These are phyloP conservation scores for Triticum monococcum DNA, from an alignment of 176 grass and related monocot genomes.

Conservation along the genomic window DNA sequence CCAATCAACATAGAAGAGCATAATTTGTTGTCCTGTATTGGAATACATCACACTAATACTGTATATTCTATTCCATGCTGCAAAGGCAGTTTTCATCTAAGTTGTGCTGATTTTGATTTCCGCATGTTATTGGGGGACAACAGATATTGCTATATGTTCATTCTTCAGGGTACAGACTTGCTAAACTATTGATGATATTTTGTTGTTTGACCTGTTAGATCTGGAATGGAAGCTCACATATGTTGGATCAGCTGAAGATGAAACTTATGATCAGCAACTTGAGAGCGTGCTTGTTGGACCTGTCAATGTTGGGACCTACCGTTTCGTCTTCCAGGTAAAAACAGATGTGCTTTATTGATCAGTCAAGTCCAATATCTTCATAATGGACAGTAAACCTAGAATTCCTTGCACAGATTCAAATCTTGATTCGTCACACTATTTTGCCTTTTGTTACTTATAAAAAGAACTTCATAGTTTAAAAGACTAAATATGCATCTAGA, in stretches of 20 bases:
- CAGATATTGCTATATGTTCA: background rate
- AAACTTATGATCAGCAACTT: slow-evolving; percentile 92
- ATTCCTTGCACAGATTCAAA: background rate
- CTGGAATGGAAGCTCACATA: slow-evolving; percentile 98
- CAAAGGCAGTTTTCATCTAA: background rate
- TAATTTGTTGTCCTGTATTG: background rate
- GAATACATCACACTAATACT: background rate
- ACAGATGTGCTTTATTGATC: slow-evolving; percentile 5
- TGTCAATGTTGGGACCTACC: slow-evolving; percentile 96
- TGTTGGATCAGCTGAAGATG: slow-evolving; percentile 97
- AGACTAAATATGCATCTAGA: slow-evolving; percentile 7
- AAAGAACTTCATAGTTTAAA: background rate
- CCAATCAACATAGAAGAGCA: background rate
- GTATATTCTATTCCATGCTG: background rate
- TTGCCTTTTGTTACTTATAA: background rate
- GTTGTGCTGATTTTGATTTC: background rate
- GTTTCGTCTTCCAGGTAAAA: slow-evolving; percentile 87
- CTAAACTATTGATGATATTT: background rate
- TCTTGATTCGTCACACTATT: background rate
- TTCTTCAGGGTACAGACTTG: background rate
- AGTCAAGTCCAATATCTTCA: background rate
- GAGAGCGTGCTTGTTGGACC: slow-evolving; percentile 97
- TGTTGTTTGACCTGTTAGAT: slow-evolving; percentile 41
- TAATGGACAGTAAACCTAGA: background rate
- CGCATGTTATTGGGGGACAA: background rate